Evolutionary conservation across 805 yeast species (phyloP).

Genomic region (Babjeviella inositovora): DNA sequence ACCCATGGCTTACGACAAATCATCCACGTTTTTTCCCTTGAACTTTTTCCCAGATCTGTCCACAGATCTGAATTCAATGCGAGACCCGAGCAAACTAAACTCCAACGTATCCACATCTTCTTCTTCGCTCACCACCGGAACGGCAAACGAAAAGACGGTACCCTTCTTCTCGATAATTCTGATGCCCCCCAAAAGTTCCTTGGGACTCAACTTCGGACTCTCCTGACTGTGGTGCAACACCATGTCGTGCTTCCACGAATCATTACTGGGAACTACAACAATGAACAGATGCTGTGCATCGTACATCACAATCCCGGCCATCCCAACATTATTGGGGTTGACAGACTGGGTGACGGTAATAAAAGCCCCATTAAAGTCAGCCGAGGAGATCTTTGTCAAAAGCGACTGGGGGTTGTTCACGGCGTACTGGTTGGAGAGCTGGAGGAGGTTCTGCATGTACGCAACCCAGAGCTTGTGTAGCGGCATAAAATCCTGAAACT

Average conservation of each 20-base stretch:
- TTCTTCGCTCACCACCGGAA: conserved; percentile 11
- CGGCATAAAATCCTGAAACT: conserved; percentile 31
- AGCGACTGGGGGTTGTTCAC: conserved; percentile 10
- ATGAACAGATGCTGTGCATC: conserved; percentile 66
- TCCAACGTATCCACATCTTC: conserved; percentile 21
- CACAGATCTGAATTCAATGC: conserved; percentile 58
- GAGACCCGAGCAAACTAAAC: conserved; percentile 63
- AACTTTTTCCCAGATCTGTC: conserved; percentile 80
- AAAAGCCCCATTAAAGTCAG: conserved; percentile 72
- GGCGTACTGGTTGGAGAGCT: conserved; percentile 9
- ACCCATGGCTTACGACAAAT: conserved; percentile 20
- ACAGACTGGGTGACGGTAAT: conserved; percentile 40
- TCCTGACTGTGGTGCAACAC: no score
- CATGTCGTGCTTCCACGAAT: conserved; percentile 16
- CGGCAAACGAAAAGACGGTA: conserved; percentile 38
- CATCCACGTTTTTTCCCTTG: conserved; percentile 64
- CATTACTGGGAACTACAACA: conserved; percentile 30
- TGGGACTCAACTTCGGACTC: conserved; percentile 5
- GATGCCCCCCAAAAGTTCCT: conserved; percentile 40
- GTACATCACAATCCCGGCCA: conserved; percentile 67
- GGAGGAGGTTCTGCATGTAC: conserved; percentile 44
- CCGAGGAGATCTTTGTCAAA: conserved; percentile 46
- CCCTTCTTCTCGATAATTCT: conserved; percentile 54
- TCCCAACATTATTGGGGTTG: conserved; percentile 41
- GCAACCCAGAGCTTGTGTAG: conserved; percentile 60